phyloP scores from a whole-genome alignment of 1,284 basidiomycete genomes.

The Sanguinoderma infundibulare region DNA sequence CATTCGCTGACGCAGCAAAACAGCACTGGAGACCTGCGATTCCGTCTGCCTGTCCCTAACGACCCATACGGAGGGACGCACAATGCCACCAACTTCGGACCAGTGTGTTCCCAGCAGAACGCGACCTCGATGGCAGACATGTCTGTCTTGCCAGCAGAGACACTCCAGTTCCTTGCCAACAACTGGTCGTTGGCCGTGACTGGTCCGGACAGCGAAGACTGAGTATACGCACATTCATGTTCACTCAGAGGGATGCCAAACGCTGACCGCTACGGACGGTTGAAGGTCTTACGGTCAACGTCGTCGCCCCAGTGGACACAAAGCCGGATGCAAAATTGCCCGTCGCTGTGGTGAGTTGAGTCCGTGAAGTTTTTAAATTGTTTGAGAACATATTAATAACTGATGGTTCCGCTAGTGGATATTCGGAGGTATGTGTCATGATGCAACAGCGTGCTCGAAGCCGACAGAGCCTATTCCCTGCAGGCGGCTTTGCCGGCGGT shows the following conservation, averaged over 20 bases:
- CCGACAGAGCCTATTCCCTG: neutral
- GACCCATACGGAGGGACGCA: conserved; percentile 44
- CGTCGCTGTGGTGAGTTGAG: conserved; percentile 58
- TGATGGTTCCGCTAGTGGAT: conserved; percentile 45
- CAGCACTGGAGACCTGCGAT: conserved; percentile 34
- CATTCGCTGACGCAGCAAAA: neutral
- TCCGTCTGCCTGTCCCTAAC: conserved; percentile 51
- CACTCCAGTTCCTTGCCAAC: conserved; percentile 15
- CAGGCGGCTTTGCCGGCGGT: neutral
- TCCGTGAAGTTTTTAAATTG: conserved; percentile 3
- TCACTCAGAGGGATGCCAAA: no score
- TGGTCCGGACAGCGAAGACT: conserved; percentile 25
- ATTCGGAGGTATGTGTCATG: conserved; percentile 45
- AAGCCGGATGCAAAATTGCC: conserved; percentile 47
- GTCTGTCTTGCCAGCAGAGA: conserved; percentile 16
- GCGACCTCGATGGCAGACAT: neutral
- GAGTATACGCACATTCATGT: conserved; percentile 2
- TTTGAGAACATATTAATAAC: neutral
- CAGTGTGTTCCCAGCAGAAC: conserved; percentile 54
- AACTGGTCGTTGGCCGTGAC: conserved; percentile 23
- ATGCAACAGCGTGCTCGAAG: no score
- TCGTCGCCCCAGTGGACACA: conserved; percentile 41
- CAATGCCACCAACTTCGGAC: conserved; percentile 47
- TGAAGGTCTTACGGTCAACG: conserved; percentile 59
- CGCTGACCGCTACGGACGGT: neutral